Evolutionary conservation across 1,284 basidiomycete species (phyloP).

Genomic region (Boletus semigastroideus): DNA sequence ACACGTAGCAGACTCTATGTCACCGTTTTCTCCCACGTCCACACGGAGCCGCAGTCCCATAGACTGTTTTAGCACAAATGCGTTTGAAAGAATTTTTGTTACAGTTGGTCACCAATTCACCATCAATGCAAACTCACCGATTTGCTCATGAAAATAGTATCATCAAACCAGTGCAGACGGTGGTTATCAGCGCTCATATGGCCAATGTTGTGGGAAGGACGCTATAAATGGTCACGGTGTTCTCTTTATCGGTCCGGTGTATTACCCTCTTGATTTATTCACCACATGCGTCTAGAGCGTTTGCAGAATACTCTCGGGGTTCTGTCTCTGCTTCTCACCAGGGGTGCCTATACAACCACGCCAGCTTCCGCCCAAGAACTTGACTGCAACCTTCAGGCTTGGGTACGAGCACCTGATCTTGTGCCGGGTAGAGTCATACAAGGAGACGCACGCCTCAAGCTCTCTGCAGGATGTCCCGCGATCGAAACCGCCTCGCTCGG

Average conservation of each 20-base stretch:
- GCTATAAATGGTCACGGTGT: not conserved
- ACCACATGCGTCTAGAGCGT: not conserved
- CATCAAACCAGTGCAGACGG: not conserved
- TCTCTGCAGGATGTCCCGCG: not conserved
- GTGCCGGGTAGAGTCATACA: constrained; percentile 8
- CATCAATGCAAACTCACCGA: no score
- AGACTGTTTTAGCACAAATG: no score
- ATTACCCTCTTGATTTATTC: not conserved
- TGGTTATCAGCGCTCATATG: not conserved
- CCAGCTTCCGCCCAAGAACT: not conserved
- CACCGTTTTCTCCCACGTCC: no score
- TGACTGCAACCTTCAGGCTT: constrained; percentile 6
- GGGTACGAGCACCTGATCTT: constrained; percentile 17
- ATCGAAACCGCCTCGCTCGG: constrained; percentile 6
- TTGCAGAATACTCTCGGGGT: not conserved
- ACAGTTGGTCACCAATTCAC: no score
- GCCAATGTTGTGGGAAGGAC: not conserved
- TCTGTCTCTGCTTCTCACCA: not conserved
- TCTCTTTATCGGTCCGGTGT: no score
- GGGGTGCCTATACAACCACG: not conserved
- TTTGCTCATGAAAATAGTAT: no score
- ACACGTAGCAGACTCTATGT: no score
- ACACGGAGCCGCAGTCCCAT: no score
- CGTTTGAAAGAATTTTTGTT: no score
- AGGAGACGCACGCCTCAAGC: constrained; percentile 10